Percentiles rank a stretch among this genome's conserved stretches.
Evolutionary conservation across 225 moss, liverwort and hornwort genomes (phyloP).

Genomic region (Physcomitrellopsis africana): DNA sequence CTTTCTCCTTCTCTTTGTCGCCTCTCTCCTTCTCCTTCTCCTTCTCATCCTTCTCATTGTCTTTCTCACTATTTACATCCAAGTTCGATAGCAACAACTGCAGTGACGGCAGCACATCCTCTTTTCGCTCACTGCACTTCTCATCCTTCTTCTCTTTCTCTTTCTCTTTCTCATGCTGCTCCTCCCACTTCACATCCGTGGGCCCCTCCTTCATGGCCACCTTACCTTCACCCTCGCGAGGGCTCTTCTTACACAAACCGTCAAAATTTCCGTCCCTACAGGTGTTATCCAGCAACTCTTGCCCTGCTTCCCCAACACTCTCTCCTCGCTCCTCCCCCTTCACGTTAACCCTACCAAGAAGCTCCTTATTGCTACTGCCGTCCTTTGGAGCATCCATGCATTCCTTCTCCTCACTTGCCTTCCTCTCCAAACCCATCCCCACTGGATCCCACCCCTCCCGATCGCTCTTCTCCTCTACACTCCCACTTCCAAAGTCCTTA

Average conservation of each 20-base stretch:
- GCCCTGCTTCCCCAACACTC: constrained; percentile 34
- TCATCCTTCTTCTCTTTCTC: constrained; percentile 64
- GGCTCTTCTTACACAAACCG: constrained; percentile 46
- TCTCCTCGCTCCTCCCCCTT: constrained; percentile 43
- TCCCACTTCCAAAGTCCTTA: constrained; percentile 29
- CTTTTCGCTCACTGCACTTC: constrained; percentile 47
- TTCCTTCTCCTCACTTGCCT: constrained; percentile 39
- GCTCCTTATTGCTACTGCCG: constrained; percentile 30
- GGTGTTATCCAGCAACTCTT: constrained; percentile 36
- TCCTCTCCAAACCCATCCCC: constrained; percentile 49
- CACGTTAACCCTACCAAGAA: constrained; percentile 33
- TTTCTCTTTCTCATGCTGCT: constrained; percentile 53
- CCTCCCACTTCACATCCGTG: constrained; percentile 45
- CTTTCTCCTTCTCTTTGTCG: constrained; percentile 39
- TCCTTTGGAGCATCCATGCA: constrained; percentile 35
- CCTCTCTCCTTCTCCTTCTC: constrained; percentile 49
- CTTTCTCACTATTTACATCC: constrained; percentile 43
- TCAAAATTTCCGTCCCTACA: constrained; percentile 46
- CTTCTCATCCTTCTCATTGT: constrained; percentile 56
- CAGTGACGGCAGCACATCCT: constrained; percentile 34
- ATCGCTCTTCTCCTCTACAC: constrained; percentile 39
- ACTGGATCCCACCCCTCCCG: constrained; percentile 36
- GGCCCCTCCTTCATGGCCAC: constrained; percentile 26
- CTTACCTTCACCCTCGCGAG: constrained; percentile 44
- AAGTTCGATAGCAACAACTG: constrained; percentile 29